These are phyloP conservation scores for Circinella minor DNA, from an alignment of 371 early-diverging fungal species.

Conservation along the genomic window DNA sequence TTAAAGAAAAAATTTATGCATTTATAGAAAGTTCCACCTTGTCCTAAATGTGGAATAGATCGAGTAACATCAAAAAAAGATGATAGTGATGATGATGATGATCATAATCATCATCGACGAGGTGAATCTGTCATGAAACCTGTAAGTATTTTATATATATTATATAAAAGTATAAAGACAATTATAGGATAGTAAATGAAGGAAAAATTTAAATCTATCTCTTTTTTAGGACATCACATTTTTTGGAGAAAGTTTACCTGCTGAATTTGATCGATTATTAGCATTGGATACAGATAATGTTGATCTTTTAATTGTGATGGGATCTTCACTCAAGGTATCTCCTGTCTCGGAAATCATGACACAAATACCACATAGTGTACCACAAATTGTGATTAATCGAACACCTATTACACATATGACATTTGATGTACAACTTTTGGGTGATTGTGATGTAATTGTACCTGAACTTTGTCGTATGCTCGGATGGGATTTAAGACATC, in stretches of 20 bases:
- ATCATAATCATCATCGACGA: constrained; percentile 16
- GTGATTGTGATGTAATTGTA: constrained; percentile 87
- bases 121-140: constrained; percentile 55
- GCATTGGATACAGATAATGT: constrained; percentile 72
- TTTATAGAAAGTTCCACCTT: constrained; percentile 45
- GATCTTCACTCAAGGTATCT: constrained; percentile 93
- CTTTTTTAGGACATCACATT: constrained; percentile 81
- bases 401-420: constrained; percentile 82
- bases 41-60: constrained; percentile 38
- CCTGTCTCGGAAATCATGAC: constrained; percentile 93
- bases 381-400: constrained; percentile 91
- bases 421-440: constrained; percentile 91
- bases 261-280: constrained; percentile 75
- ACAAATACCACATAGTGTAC: constrained; percentile 80
- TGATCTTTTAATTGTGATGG: constrained; percentile 93
- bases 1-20: no score
- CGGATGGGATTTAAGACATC: constrained; percentile 74
- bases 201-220: background rate
- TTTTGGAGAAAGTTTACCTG: constrained; percentile 91
- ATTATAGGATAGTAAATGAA: background rate
- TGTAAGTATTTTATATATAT: constrained; percentile 23
- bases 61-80: constrained; percentile 1
- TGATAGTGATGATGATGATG: constrained; percentile 38
- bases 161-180: no score
- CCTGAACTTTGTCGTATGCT: constrained; percentile 75